Conservation (phyloP, 2,329 filamentous ascomycete genomes). For the Coniochaeta hoffmannii region DNA sequence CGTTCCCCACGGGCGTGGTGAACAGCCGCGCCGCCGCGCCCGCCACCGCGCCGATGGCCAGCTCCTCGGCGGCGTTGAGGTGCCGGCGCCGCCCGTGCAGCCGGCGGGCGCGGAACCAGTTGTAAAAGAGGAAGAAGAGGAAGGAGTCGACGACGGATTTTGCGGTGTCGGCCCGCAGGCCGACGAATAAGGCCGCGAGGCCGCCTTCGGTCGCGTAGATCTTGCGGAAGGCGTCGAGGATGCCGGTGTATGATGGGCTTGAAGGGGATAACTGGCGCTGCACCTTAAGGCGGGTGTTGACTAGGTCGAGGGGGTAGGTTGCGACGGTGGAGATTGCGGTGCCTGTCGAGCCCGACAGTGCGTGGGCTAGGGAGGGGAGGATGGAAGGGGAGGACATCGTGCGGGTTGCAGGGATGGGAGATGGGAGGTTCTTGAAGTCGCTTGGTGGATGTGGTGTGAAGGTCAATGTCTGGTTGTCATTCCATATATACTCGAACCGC, state of each 20-base stretch:
- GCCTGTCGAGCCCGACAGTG: conserved; percentile 69
- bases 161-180: conserved; percentile 54
- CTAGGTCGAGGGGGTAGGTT: conserved; percentile 75
- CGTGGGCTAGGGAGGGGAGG: conserved; percentile 74
- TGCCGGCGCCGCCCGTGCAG: conserved; percentile 24
- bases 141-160: conserved; percentile 71
- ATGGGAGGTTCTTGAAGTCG: background rate
- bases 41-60: conserved; percentile 65
- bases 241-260: conserved; percentile 46
- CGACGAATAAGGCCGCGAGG: conserved; percentile 60
- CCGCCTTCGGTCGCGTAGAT: conserved; percentile 70
- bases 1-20: conserved; percentile 74
- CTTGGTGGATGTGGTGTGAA: background rate
- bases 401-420: background rate
- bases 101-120: conserved; percentile 27
- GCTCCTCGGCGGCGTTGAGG: conserved; percentile 62
- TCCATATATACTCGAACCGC: background rate
- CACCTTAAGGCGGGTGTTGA: conserved; percentile 76
- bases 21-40: conserved; percentile 68
- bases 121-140: conserved; percentile 81
- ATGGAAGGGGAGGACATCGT: conserved; percentile 15
- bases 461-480: background rate
- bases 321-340: conserved; percentile 71
- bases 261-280: conserved; percentile 51
- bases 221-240: conserved; percentile 61